Conservation (phyloP, 805 yeast species). For the Lipomyces yamadae region DNA sequence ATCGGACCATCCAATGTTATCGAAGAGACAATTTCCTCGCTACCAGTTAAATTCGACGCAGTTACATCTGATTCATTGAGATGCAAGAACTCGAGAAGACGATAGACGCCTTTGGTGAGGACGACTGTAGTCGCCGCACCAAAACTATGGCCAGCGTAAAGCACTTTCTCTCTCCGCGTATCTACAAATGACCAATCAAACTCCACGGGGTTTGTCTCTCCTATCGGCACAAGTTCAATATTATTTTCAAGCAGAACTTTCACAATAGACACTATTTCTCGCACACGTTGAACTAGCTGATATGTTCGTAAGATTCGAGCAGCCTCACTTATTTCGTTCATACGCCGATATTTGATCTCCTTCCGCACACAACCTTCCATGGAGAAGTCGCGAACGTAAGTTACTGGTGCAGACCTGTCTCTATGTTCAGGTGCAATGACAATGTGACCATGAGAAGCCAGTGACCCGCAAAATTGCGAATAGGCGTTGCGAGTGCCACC, state of each 20-base stretch:
- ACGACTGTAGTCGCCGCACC: conserved; percentile 40
- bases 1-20: conserved; percentile 3
- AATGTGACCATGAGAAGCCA: conserved; percentile 39
- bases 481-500: conserved; percentile 40
- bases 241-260: conserved; percentile 25
- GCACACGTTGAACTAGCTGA: conserved; percentile 36
- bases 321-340: conserved; percentile 34
- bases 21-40: conserved; percentile 18
- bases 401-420: conserved; percentile 66
- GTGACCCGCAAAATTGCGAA: conserved; percentile 37
- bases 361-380: conserved; percentile 53
- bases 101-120: conserved; percentile 32
- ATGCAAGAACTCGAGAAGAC: conserved; percentile 21
- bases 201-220: conserved; percentile 5
- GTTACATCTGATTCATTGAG: conserved; percentile 9
- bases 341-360: conserved; percentile 28
- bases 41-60: conserved; percentile 23
- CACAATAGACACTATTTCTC: conserved; percentile 33
- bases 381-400: conserved; percentile 73
- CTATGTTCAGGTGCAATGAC: conserved; percentile 47
- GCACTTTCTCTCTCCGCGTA: conserved; percentile 22
- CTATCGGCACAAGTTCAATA: conserved; percentile 17
- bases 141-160: conserved; percentile 38
- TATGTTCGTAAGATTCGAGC: conserved; percentile 35
- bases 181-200: conserved; percentile 32